Base-by-base conservation (phyloP, 371 early-diverging fungal species). In the Rhizopus arrhizus region DNA sequence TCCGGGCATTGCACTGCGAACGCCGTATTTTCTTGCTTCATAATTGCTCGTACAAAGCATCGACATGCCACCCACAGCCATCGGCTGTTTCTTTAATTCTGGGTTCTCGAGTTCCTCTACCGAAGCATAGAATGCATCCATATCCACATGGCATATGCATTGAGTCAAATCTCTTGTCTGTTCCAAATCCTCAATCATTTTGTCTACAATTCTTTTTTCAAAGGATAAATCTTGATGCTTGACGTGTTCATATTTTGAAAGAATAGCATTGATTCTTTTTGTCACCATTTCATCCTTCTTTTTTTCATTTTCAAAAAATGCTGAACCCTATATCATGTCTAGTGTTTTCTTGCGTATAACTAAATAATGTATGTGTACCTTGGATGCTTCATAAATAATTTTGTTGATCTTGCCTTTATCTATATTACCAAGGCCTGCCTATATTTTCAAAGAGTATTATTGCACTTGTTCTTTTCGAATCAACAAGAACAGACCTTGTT, bases 41-140 rank as follows among this genome's bases (percentile, higher is more conserved):
- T 90, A 91, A 65, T 90, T 91, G 34, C 90, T 88, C 5, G 91
- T 90, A 31, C 77, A 76, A 5, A 91, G 57, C 83, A 90, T 89
- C 3, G 72, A 61, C 51, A 72, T 66, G 6, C 72, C 75, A 15
- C 91, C 91, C 15, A 91, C 91, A 7, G 87, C 91, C 86, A 90
- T 85, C 3, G 91, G 90, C 33, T 80, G 69, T 6, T 56, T 59
- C 35, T 74, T 79, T n/a, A 85, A 41, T 12, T 66, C 74, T 0
- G 89, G 88, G 3, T 81, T 61, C 36, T 86, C 87, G 4, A 86
- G 74, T 70, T 86, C 87, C 72, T 91, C 90, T 2, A 89, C 86
- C 0, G 86, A 80, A 0, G 90, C 90, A 66, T 88, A 91, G 50
- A 88, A 91, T 1, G 90, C 86, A 51, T 80, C 83, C 88, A 88